A percentile compares a stretch with the other conserved stretches of the same genome.
phyloP scores from a whole-genome alignment of 108 stramenopile genomes.

The Skeletonema marinoi region DNA sequence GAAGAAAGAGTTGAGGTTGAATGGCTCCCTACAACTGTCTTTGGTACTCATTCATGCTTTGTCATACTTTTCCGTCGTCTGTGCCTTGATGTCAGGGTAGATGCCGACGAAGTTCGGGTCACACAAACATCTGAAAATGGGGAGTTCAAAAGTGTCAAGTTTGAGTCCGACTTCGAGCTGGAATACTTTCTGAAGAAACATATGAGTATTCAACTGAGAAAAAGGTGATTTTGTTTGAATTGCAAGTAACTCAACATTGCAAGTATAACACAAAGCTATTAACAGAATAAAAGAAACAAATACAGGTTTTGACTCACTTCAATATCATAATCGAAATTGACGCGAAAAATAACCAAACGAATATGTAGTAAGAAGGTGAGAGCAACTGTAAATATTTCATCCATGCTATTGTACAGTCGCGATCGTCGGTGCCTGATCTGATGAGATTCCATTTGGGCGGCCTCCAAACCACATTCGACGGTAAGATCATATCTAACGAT shows the following conservation, averaged over 20 bases:
- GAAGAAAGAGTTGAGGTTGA: slow-evolving; percentile 48
- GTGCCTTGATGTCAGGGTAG: slow-evolving; percentile 63
- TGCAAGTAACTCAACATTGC: no score
- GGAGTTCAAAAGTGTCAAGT: slow-evolving; percentile 59
- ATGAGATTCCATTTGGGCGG: no score
- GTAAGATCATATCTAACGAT: no score
- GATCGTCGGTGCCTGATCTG: no score
- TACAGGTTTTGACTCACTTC: neutral
- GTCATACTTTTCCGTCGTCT: slow-evolving; percentile 41
- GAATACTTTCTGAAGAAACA: slow-evolving; percentile 69
- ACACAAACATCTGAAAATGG: slow-evolving; percentile 45
- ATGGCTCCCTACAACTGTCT: slow-evolving; percentile 80
- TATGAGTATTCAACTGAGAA: slow-evolving; percentile 36
- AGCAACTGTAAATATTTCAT: no score
- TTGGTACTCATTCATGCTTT: slow-evolving; percentile 74
- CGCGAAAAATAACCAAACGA: no score
- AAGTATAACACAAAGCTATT: neutral
- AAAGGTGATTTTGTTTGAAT: neutral
- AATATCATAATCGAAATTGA: no score
- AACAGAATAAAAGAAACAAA: neutral
- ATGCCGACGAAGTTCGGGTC: slow-evolving; percentile 63
- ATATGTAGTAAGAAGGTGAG: no score
- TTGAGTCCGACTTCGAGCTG: slow-evolving; percentile 74
- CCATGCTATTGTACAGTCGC: no score
- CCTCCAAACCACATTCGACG: no score